Evolutionary conservation across 129 eudicot species (phyloP).

Genomic region (Erigeron canadensis): DNA sequence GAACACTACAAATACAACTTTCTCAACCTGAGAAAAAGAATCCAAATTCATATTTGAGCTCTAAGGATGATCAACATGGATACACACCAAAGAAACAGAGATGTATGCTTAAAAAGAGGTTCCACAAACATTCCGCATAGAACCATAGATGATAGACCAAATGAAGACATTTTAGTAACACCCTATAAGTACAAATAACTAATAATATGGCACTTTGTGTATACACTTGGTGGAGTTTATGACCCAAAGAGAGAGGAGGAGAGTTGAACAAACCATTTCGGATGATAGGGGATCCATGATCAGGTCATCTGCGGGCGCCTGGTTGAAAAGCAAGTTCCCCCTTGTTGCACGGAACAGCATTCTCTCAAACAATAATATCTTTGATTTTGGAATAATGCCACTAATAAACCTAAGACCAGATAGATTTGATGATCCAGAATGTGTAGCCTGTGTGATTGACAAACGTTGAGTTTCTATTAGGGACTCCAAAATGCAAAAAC

Average conservation of each 20-base stretch:
- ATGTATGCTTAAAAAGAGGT: neutral
- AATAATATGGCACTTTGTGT: neutral
- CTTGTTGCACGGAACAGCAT: conserved; percentile 98
- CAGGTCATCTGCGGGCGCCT: conserved; percentile 81
- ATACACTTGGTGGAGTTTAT: neutral
- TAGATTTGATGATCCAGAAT: conserved; percentile 56
- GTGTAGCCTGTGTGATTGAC: conserved; percentile 67
- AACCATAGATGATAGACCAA: neutral
- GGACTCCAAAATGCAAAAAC: neutral
- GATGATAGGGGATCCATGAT: conserved; percentile 80
- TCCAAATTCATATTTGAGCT: conserved; percentile 13
- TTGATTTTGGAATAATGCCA: conserved; percentile 85
- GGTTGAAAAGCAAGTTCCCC: conserved; percentile 96
- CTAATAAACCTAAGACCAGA: conserved; percentile 90
- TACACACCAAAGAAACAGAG: conserved; percentile 1
- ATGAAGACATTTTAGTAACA: neutral
- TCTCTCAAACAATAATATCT: conserved; percentile 78
- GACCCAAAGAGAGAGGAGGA: neutral
- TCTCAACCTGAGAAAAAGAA: conserved; percentile 78
- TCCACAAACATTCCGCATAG: conserved; percentile 11
- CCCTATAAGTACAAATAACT: conserved; percentile 4
- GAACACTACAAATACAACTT: conserved; percentile 87
- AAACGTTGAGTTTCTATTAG: conserved; percentile 18
- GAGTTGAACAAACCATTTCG: conserved; percentile 65
- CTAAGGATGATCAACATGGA: neutral